Conservation (phyloP, 345 rosid genomes). For the Lumnitzera littorea region DNA sequence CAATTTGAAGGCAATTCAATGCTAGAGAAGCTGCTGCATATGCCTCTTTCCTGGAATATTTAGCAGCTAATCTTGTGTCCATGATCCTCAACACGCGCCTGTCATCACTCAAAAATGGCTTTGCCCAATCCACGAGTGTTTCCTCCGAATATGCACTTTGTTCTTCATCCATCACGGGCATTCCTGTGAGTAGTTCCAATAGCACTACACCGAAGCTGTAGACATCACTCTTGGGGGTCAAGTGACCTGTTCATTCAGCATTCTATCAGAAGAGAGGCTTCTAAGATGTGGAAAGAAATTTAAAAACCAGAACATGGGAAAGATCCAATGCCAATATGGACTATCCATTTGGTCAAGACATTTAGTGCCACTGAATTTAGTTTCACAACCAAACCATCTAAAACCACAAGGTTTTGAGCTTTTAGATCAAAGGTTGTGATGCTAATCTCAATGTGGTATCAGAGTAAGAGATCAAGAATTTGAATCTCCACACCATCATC, state of each 20-base stretch:
- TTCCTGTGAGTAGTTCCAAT: conserved; percentile 66
- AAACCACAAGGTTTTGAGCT: neutral
- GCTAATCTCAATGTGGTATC: no score
- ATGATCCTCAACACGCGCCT: conserved; percentile 64
- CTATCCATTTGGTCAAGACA: neutral
- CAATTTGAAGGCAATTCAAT: conserved; percentile 54
- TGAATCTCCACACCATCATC: no score
- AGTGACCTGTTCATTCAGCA: conserved; percentile 49
- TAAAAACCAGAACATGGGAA: no score
- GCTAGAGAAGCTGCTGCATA: conserved; percentile 66
- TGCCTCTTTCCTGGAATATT: conserved; percentile 78
- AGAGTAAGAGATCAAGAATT: no score
- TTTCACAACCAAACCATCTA: no score
- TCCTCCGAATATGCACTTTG: conserved; percentile 41
- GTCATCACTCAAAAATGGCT: conserved; percentile 55
- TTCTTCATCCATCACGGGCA: conserved; percentile 54
- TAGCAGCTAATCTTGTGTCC: conserved; percentile 83
- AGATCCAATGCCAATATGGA: no score
- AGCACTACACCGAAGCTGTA: conserved; percentile 85
- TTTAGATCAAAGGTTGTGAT: no score
- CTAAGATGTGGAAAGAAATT: no score
- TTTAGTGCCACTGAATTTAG: no score
- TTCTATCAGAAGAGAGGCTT: neutral
- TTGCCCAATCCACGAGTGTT: conserved; percentile 78
- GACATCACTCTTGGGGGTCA: conserved; percentile 86